Evolutionary conservation across 2,329 filamentous ascomycete genomes (phyloP), one percentile per base, ranked within the genome.

Genomic region (Leptodontidium sp.): DNA sequence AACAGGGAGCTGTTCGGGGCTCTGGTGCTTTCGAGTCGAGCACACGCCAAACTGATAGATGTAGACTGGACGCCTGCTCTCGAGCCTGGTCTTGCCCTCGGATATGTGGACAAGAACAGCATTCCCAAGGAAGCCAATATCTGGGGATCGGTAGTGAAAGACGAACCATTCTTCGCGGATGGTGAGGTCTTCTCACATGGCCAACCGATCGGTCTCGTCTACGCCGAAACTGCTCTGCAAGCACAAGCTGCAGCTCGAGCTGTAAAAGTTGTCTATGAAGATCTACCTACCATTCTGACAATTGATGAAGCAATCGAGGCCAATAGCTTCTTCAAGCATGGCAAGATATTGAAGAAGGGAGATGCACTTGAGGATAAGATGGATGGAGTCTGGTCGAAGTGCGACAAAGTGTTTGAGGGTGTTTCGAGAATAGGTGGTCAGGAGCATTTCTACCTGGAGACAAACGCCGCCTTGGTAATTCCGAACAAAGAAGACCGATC

Each of bases 381-480:
- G 66, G 69, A 71, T 8, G 71, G 69, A 29, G 57, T 73, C 4
- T 75, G 74, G 67, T 64, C 58, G 17, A 72, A 73, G n/a, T 76
- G 75, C 57, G 74, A 76, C 47, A 65, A 45, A 21, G 63, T 76
- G 0, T 97, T 98, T 78, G 84, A 87, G 65, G 95, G 95, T 40
- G 88, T 90, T 0, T 87, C 90, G 1, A 87, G 93, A 63, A 97
- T 98, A 88, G 95, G 95, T 58, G 95, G 95, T 0, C 95, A 98
- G 77, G 95, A 98, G 78, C 95, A 98, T 77, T 98, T 98, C 78
- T 98, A 98, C 74, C 86, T 98, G 1, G 95, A 98, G 81, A 98
- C 95, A 0, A 91, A 97, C 73, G 94, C 93, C 2, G 91, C 90
- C 64, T 79, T 97, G 17, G 93, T 88, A 0, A 89, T 98, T 61